Evolutionary conservation across 2,329 filamentous ascomycete species (phyloP), one percentile per base, ranked within the genome.

Genomic region (Blumeria hordei): DNA sequence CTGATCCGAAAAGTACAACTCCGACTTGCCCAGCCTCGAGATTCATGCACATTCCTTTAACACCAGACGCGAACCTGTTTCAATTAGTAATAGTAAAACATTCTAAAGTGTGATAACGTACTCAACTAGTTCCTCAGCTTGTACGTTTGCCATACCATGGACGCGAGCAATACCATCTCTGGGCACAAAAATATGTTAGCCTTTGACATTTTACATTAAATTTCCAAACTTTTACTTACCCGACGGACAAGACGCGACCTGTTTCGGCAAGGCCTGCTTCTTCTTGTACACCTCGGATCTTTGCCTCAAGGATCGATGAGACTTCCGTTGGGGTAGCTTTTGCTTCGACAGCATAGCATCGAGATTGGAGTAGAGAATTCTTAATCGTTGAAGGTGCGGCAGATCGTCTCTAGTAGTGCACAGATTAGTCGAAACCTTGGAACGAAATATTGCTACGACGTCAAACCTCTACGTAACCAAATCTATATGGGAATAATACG

Each of bases 21-120:
- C 92, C 92, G 76, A 98, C 92, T 76, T 96, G 92, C 72, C 92
- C 92, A 73, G 92, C 92, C 78, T 98, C 92, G 75, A 98, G 83
- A 85, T 98, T 98, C 90, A 98, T 96, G 86, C 90, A 96, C 92
- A 98, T 98, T 73, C 92, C 92, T 83, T 96, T 96, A 74, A 96
- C 92, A 73, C 92, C 92, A 63, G 92, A 98, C 68, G 92, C 87
- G 78, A 98, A 98, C 79, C 88, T 95, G 63, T 57, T 50, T 35
- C 55, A 28, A 58, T 60, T 58, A 58, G 58, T 14, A 59, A 57
- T 58, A 59, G 54, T 53, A 54, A 34, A 52, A 58, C 57, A 53
- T 49, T 11, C 10, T 8, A 16, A 32, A 35, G 9, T 18, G 9
- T 8, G 44, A 4, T 58, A 60, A 84, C 88, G 68, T 87, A 95